Base-by-base conservation (phyloP, 768 basidiomycete genomes). In the Boletus tomentosulus region DNA sequence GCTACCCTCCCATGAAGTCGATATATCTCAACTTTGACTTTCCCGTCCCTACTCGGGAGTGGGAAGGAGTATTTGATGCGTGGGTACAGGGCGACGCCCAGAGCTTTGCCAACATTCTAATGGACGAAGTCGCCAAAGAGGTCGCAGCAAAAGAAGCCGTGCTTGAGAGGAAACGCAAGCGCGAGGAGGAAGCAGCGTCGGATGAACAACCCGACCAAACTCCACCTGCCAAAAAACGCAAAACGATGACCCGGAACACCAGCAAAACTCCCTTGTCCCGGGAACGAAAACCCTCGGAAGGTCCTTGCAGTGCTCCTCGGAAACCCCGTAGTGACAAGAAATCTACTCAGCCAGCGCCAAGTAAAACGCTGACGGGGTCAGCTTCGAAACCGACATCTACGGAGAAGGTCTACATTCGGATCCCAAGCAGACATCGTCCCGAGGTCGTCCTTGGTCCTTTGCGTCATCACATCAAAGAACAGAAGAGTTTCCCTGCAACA, bases 11-110 rank as follows among this genome's bases (percentile, higher is more conserved):
- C 4, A 73, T 87, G 46, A 84, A 81, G 66, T 80, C 87, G 4
- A 76, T 95, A 16, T 93, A 90, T 69, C 76, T 96, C 53, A 96
- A 96, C 68, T 71, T 89, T 37, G 92, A 95, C 57, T 92, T 92
- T 66, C 91, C 91, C 1, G 82, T 85, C 9, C 91, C 91, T 4
- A 84, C 84, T 8, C 77, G 87, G 50, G 91, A 93, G 57, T 95
- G 91, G 92, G 87, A 89, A 56, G 87, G 84, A 8, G 86, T 95
- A 3, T 95, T 97, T 60, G 93, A 97, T 69, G 80, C 82, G 37
- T 96, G 92, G 89, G 69, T 93, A 51, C 83, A 92, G 61, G 92
- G 93, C 2, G 92, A 96, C 64, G 86, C 89, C 3, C 94, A 97
- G 67, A 66, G 65, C 15, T 94, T 95, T 69, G 87, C 90, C 6